Conservation (phyloP, 2,329 filamentous ascomycete species). For the Remersonia thermophila region DNA sequence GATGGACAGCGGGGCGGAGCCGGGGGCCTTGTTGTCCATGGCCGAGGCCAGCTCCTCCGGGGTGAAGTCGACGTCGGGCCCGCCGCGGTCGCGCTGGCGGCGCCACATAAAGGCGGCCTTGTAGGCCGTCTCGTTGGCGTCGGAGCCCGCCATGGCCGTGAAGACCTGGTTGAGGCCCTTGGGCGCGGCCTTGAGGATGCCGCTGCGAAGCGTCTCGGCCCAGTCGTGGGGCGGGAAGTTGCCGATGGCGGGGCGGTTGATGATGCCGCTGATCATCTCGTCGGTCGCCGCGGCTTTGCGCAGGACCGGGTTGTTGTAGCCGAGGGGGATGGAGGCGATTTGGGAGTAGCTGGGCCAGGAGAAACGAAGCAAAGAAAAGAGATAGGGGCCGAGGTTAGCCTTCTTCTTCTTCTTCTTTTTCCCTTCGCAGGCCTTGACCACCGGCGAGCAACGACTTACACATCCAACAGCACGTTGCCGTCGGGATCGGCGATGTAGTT, state of each 20-base stretch:
- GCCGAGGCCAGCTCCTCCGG: slow-evolving; percentile 58
- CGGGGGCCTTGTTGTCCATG: slow-evolving; percentile 73
- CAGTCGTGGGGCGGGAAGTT: slow-evolving; percentile 85
- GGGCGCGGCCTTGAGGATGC: slow-evolving; percentile 71
- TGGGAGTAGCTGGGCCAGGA: slow-evolving; percentile 57
- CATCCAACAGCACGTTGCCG: slow-evolving; percentile 60
- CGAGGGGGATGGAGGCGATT: slow-evolving; percentile 84
- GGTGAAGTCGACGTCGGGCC: slow-evolving; percentile 65
- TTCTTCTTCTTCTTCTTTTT: not conserved
- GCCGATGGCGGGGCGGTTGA: slow-evolving; percentile 81
- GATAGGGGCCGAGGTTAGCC: too few species aligned
- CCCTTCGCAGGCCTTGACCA: too few species aligned
- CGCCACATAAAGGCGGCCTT: slow-evolving; percentile 94
- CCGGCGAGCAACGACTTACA: slow-evolving; percentile 40
- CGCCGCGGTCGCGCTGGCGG: slow-evolving; percentile 69
- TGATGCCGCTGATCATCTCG: slow-evolving; percentile 67
- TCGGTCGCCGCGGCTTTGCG: slow-evolving; percentile 57
- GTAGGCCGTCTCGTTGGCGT: slow-evolving; percentile 89
- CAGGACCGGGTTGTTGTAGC: slow-evolving; percentile 80
- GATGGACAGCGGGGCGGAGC: slow-evolving; percentile 67
- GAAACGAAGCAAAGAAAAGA: too few species aligned
- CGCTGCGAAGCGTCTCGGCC: slow-evolving; percentile 65
- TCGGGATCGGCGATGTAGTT: slow-evolving; percentile 72
- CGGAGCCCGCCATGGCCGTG: slow-evolving; percentile 77
- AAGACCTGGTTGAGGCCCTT: slow-evolving; percentile 80